Evolutionary conservation across 305 asterid species (phyloP), one percentile per base, ranked within the genome.

Genomic region (Lippia alba): DNA sequence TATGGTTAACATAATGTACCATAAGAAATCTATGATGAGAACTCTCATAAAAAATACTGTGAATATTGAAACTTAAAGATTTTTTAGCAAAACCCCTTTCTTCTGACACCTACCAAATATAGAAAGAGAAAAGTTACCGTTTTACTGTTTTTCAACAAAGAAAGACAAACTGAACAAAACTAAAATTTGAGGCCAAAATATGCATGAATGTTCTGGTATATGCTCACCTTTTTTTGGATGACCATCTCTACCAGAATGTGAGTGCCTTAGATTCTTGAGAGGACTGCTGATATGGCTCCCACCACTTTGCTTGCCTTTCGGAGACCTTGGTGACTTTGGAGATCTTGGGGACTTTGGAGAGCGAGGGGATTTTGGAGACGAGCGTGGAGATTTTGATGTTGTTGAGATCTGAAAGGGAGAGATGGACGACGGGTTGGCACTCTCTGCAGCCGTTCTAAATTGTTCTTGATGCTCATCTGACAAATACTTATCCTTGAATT

Each of bases 191-290:
- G 30, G 30, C 9, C 41, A 36, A 36, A 4, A 36, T 36, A 36
- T 36, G 9, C 9, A 36, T 36, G 9, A 4, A 36, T 36, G 41
- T 4, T 58, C 34, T 36, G 14, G 15, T 50, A 12, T 15, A 34
- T 17, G 14, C 40, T 56, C 34, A 89, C 98, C 96, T 85, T 93
- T 92, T 75, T 90, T 91, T 18, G 97, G 96, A 67, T 81, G 88
- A 14, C 94, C 91, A 49, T 82, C 79, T 78, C 75, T 80, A 32
- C 72, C 75, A 75, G 87, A 81, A 80, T 80, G 76, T 0, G 89
- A 78, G 34, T 71, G 80, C 40, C 82, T 80, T 50, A 58, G 80
- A 77, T 85, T 83, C 82, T 90, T 90, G 53, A 85, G 89, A 7
- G 87, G 90, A 74, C 94, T 87, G 41, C 84, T 86, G 9, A 36